Base-by-base conservation (phyloP, 108 stramenopile genomes). In the Conticribra guillardii region DNA sequence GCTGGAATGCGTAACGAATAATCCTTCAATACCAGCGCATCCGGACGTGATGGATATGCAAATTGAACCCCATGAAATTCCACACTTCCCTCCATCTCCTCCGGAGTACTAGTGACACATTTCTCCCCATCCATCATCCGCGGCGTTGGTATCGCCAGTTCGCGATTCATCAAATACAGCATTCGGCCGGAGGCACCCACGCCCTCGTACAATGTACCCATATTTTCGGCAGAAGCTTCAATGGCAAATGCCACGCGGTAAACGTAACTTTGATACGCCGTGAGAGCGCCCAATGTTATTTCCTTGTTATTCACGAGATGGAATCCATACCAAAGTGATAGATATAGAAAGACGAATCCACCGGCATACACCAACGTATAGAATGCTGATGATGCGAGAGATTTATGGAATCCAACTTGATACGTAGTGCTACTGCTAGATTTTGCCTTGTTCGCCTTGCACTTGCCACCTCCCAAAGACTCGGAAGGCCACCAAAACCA, bases 41-140 rank as follows among this genome's bases (percentile, higher is more conserved):
- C 79, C 23, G 89, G 89, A 24, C 95, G 72, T 33, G 87, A 77
- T n/a, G 95, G 95, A 74, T 95, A 97, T 67, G 79, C 45, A 73
- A 97, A 97, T 83, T 47, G 32, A 92, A 74, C 9, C 51, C 46
- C 49, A 92, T 63, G 11, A 54, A 14, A 77, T 16, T 58, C 53
- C 51, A 92, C 64, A 11, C 56, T 17, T 18, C 89, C 90, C 27
- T 26, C 46, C 54, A 85, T 54, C 2, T 75, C 34, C 7, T 60
- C 53, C 1, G 68, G 64, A 30, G 9, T 48, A 37, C 32, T 2
- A 4, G 23, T 59, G 26, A 17, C 54, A 2, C 26, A 17, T 27
- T 30, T 49, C 53, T 21, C 37, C 46, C 29, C 23, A n/a, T n/a
- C n/a, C n/a, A n/a, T n/a, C 8, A 14, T 22, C 18, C 49, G 49